Conservation (phyloP, 2,329 filamentous ascomycete genomes). For the Paraconiothyrium brasiliense region DNA sequence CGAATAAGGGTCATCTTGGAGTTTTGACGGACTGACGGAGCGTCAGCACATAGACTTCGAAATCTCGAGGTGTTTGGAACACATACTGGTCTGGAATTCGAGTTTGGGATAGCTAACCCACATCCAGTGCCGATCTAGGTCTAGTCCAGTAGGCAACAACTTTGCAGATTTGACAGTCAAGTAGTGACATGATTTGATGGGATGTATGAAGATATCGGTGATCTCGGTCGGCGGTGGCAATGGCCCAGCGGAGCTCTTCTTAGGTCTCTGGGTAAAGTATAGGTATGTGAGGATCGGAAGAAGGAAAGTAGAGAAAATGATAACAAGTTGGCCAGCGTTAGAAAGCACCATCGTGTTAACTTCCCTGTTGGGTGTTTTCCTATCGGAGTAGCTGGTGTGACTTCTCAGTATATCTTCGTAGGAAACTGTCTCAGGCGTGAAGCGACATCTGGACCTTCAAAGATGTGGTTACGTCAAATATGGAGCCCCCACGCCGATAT, state of each 20-base stretch:
- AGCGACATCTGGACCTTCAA: too few relatives aligned
- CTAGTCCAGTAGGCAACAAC: slow-evolving; percentile 65
- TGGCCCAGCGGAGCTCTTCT: slow-evolving; percentile 32
- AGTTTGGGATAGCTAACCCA: slow-evolving; percentile 63
- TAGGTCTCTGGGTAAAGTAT: slow-evolving; percentile 28
- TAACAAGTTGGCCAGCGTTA: slow-evolving; percentile 30
- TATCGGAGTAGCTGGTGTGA: too few relatives aligned
- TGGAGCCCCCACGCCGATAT: too few relatives aligned
- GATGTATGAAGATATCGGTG: slow-evolving; percentile 66
- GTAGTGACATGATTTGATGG: slow-evolving; percentile 73
- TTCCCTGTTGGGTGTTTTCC: too few relatives aligned
- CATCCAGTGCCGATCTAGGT: slow-evolving; percentile 73
- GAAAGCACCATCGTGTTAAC: slow-evolving; percentile 38
- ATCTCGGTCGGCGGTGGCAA: slow-evolving; percentile 54
- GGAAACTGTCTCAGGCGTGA: too few relatives aligned
- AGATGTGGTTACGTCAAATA: too few relatives aligned
- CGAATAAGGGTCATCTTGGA: slow-evolving; percentile 71
- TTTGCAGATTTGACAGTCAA: slow-evolving; percentile 62
- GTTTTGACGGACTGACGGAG: slow-evolving; percentile 59
- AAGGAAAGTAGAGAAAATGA: slow-evolving; percentile 39
- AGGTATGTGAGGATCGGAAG: slow-evolving; percentile 46
- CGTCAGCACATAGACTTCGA: background rate
- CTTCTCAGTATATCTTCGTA: background rate
- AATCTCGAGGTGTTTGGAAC: background rate
- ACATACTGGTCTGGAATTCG: slow-evolving; percentile 65